A percentile compares a stretch with the other conserved stretches of the same genome.
Evolutionary conservation across 805 yeast species (phyloP).

Genomic region (Yamadazyma sp.): DNA sequence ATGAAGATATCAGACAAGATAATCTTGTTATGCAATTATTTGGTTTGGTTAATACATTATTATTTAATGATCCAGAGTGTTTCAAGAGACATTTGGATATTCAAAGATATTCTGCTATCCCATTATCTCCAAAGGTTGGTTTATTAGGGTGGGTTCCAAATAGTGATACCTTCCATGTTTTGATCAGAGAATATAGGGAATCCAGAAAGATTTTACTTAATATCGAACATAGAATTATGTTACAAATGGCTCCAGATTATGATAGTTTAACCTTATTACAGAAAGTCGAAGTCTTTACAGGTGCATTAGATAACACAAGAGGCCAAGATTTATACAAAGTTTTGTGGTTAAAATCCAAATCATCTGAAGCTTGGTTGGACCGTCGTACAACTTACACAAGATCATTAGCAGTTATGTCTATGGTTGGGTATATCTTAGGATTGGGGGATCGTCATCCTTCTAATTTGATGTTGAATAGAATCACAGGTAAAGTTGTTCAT

Average conservation of each 20-base stretch:
- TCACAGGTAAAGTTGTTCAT: constrained; percentile 93
- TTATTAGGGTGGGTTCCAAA: constrained; percentile 96
- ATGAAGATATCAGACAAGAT: constrained; percentile 97
- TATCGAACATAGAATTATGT: constrained; percentile 92
- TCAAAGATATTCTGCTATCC: constrained; percentile 89
- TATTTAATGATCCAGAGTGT: constrained; percentile 89
- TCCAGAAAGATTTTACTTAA: constrained; percentile 84
- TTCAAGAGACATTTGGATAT: constrained; percentile 93
- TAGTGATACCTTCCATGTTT: constrained; percentile 92
- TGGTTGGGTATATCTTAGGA: constrained; percentile 97
- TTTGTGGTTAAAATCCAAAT: constrained; percentile 91
- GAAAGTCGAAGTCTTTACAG: constrained; percentile 94
- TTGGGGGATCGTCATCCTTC: constrained; percentile 98
- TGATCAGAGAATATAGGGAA: constrained; percentile 90
- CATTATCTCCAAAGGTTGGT: constrained; percentile 96
- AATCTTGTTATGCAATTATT: constrained; percentile 96
- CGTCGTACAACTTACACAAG: constrained; percentile 95
- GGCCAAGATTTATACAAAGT: constrained; percentile 96
- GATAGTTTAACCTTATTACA: constrained; percentile 85
- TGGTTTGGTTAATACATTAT: constrained; percentile 88
- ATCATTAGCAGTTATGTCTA: constrained; percentile 96
- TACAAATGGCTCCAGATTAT: constrained; percentile 97
- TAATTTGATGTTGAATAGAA: constrained; percentile 89
- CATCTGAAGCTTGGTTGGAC: constrained; percentile 97
- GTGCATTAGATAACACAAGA: constrained; percentile 90